Evolutionary conservation across 2,329 filamentous ascomycete genomes (phyloP).

Genomic region (Diaporthe vaccinii): DNA sequence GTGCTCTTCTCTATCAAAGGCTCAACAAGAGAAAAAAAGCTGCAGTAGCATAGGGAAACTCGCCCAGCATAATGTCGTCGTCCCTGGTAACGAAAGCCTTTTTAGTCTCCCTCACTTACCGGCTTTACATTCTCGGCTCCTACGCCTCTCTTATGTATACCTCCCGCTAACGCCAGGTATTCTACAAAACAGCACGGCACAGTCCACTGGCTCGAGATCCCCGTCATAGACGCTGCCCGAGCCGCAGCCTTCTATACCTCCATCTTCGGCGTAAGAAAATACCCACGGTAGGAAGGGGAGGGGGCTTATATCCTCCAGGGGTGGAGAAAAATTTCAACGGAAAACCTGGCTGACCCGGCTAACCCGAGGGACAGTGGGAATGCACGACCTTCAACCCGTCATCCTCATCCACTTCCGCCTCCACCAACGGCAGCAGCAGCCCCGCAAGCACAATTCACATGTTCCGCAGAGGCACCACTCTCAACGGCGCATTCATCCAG

Average conservation of each 20-base stretch:
- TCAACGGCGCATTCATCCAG: conserved; percentile 51
- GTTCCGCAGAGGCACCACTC: conserved; percentile 48
- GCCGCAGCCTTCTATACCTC: conserved; percentile 55
- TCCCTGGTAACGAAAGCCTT: background rate
- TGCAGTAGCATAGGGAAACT: background rate
- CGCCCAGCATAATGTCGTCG: background rate
- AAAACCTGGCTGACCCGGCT: background rate
- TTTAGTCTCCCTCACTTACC: background rate
- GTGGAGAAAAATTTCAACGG: background rate
- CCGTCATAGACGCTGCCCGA: conserved; percentile 51
- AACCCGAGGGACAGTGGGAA: conserved; percentile 46
- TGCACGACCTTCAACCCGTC: conserved; percentile 44
- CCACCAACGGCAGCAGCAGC: conserved; percentile 38
- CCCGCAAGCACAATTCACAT: conserved; percentile 50
- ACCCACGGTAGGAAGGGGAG: background rate
- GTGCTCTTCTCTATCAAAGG: background rate
- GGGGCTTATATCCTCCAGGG: background rate
- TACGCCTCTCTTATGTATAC: background rate
- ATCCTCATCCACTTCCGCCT: conserved; percentile 28
- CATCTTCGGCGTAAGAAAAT: conserved; percentile 46
- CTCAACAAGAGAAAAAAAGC: background rate
- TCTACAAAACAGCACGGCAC: conserved; percentile 46
- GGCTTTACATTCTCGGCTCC: background rate
- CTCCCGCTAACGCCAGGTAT: background rate
- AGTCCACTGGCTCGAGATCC: conserved; percentile 56